Evolutionary conservation across 2,329 filamentous ascomycete species (phyloP), one percentile per base, ranked within the genome.

Genomic region (Trichophaea hybrida): DNA sequence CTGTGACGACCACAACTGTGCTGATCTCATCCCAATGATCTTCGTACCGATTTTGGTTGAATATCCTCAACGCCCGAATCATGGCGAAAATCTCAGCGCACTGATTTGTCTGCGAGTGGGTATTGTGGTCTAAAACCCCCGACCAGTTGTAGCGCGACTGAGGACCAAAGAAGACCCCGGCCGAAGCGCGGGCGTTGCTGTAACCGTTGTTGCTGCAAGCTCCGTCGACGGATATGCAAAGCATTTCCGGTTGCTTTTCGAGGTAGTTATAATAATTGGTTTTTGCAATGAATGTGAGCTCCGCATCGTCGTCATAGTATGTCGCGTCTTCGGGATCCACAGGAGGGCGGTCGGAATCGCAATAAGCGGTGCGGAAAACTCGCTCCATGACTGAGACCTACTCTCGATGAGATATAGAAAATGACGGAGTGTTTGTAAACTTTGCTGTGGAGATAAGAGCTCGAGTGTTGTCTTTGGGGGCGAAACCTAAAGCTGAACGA

Each of bases 1-100:
- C 62, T 5, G 60, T 64, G 35, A 62, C 57, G 15, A 64, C 13
- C 10, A 64, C 52, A 7, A 62, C 4, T 43, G 10, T 43, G 10
- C 38, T 43, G 38, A 15, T 15, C 38, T 43, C n/a, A 15, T 15
- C 10, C 38, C 38, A 43, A 4, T 43, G 38, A 10, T 15, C 38
- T 43, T 10, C 38, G n/a, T 10, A 2, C n/a, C 38, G 10, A 15
- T 43, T 10, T 15, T 10, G 38, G 10, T 43, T 43, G 38, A 43
- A 10, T 43, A 43, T 43, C 10, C 38, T 10, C 38, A 43, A 4
- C 10, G 38, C 38, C 10, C 38, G 38, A 10, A 43, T 10, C n/a
- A 15, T 15, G 38, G 38, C 38, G n/a, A 43, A 43, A 15, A 43
- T 10, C 4, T 43, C 38, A 4, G 38, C 38, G 10, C 10, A 43